Percentiles rank a stretch among this genome's conserved stretches.
Conservation (phyloP, 2,329 filamentous ascomycete species). For the Trichoderma brevicompactum region DNA sequence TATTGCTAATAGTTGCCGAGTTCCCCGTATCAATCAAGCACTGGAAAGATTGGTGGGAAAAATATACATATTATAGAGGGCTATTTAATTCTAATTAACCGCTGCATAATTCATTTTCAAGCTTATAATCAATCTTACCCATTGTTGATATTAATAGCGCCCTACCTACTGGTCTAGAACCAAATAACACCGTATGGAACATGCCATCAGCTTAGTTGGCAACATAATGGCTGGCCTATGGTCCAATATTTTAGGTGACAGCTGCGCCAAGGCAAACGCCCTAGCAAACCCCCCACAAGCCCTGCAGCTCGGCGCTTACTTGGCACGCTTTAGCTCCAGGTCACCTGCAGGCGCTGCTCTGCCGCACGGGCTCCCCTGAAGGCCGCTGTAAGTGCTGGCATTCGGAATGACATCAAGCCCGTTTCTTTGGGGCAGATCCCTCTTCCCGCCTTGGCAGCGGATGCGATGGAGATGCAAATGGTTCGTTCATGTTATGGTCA, state of each 20-base stretch:
- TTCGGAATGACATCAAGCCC: background rate
- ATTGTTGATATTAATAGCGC: too few species aligned
- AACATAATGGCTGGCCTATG: too few species aligned
- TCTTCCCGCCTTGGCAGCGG: background rate
- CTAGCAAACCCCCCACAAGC: background rate
- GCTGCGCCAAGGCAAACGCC: background rate
- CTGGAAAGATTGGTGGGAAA: too few species aligned
- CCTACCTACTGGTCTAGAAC: too few species aligned
- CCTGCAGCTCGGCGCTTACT: conserved; percentile 3
- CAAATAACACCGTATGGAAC: background rate
- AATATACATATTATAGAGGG: too few species aligned
- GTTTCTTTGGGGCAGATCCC: background rate
- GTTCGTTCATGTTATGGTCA: too few species aligned
- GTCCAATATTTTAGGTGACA: background rate
- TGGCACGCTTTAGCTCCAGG: background rate
- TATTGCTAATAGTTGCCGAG: too few species aligned
- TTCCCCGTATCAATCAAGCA: too few species aligned
- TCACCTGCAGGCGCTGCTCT: background rate
- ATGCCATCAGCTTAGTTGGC: background rate
- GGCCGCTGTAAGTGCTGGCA: background rate
- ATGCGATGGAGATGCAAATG: background rate
- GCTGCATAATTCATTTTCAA: too few species aligned
- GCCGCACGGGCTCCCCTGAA: too few species aligned
- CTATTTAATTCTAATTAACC: too few species aligned
- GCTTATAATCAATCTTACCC: too few species aligned